phyloP scores from a whole-genome alignment of 441 rosid genomes.

The Arabidopsis hybrid region DNA sequence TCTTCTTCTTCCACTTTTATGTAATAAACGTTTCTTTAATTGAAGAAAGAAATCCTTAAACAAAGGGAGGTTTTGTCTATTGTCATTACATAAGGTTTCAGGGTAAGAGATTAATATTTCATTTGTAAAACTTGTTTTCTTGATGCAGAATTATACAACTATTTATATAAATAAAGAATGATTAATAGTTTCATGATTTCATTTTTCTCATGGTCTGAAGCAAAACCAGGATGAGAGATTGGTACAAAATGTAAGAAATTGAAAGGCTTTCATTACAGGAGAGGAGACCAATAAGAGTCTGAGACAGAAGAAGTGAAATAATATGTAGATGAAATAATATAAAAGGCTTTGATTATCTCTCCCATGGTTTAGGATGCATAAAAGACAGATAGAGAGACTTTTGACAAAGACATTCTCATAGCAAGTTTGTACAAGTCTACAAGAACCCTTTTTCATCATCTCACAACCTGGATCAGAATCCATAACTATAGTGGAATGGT shows the following conservation, averaged over 20 bases:
- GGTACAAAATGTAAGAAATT: background rate
- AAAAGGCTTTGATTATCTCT: conserved; percentile 11
- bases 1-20: conserved; percentile 27
- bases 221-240: background rate
- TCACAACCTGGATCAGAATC: conserved; percentile 56
- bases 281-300: too few species aligned
- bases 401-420: conserved; percentile 35
- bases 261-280: background rate
- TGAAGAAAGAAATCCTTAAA: conserved; percentile 12
- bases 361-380: conserved; percentile 34
- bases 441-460: conserved; percentile 65
- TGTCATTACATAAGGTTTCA: conserved; percentile 17
- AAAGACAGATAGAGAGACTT: conserved; percentile 27
- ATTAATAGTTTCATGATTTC: background rate
- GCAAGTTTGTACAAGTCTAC: conserved; percentile 50
- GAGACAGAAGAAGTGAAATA: background rate
- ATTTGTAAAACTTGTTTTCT: conserved; percentile 31
- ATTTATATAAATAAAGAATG: background rate
- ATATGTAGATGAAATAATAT: background rate
- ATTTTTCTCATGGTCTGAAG: background rate
- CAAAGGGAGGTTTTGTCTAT: conserved; percentile 8
- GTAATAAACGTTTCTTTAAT: conserved; percentile 17
- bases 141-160: background rate
- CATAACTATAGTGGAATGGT: conserved; percentile 16
- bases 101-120: conserved; percentile 26